phyloP scores from a whole-genome alignment of 306 rosid genomes.

The Boehmeria nivea region DNA sequence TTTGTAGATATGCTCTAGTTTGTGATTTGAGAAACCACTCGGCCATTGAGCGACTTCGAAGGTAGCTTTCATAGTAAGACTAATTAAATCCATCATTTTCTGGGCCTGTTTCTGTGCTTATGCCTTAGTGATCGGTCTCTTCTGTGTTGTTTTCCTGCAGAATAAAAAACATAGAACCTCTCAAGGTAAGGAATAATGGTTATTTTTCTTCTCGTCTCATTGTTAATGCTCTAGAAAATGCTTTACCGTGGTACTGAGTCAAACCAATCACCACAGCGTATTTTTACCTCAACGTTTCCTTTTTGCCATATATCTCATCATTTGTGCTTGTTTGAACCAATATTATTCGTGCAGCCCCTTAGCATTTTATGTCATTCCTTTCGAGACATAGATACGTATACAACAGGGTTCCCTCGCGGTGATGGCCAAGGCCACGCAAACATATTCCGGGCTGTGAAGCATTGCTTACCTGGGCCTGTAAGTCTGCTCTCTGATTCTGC shows the following conservation, averaged over 20 bases:
- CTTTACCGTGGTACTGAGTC: not conserved
- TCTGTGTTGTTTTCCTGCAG: slow-evolving; percentile 49
- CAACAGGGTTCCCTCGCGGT: slow-evolving; percentile 82
- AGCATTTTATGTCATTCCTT: slow-evolving; percentile 90
- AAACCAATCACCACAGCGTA: not conserved
- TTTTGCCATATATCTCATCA: slow-evolving; percentile 7
- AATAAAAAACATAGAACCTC: slow-evolving; percentile 75
- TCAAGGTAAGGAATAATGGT: slow-evolving; percentile 53
- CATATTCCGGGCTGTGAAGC: slow-evolving; percentile 76
- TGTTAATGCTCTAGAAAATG: slow-evolving; percentile 10
- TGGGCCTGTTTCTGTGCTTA: not conserved
- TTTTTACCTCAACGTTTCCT: not conserved
- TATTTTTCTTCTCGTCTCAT: slow-evolving; percentile 13
- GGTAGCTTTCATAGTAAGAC: slow-evolving; percentile 38
- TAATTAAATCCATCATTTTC: not conserved
- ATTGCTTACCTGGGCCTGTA: slow-evolving; percentile 94
- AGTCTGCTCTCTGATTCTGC: slow-evolving; percentile 39
- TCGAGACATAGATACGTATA: slow-evolving; percentile 78
- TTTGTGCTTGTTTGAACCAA: not conserved
- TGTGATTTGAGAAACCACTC: slow-evolving; percentile 77
- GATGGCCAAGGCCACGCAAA: slow-evolving; percentile 83
- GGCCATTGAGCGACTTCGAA: slow-evolving; percentile 85
- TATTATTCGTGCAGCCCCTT: slow-evolving; percentile 62
- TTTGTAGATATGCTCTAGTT: slow-evolving; percentile 68
- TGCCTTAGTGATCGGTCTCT: slow-evolving; percentile 18